Evolutionary conservation across 306 rosid genomes (phyloP), one percentile per base, ranked within the genome.

Genomic region (Quercus mongolica): DNA sequence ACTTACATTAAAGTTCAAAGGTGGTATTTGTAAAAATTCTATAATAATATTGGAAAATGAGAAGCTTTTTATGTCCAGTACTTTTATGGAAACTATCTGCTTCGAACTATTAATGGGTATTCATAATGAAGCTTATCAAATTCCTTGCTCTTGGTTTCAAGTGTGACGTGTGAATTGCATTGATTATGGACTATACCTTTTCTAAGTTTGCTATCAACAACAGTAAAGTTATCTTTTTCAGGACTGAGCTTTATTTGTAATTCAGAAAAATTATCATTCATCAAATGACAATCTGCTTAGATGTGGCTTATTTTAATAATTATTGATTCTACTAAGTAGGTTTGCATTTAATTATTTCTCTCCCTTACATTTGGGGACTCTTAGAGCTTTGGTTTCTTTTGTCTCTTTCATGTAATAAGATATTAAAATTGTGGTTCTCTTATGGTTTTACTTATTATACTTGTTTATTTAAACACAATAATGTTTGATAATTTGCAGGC

Each of bases 401-500:
- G 20, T 13, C 21, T 76, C 30, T 11, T 59, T 25, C 65, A 7
- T 52, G 17, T 49, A 30, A 17, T 54, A 35, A 26, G 76, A 71
- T 26, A 51, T 55, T 6, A 63, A 65, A 31, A 59, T 49, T 49
- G 54, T 49, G 20, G 61, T 44, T 15, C 55, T 61, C 56, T 15
- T 17, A 58, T 64, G 38, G 56, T 78, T 23, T 64, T 81, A 18
- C 20, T 28, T 63, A 30, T 55, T 44, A 74, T 20, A 26, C 4
- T 56, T 33, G 71, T 19, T 38, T 62, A 61, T 35, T 75, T 28
- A 2, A 71, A 81, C 33, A 13, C n/a, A 30, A 5, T 56, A 49
- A 46, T 61, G 1, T 86, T 59, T 72, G 55, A 74, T 73, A 54
- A 69, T 82, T 75, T 72, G 69, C 90, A 91, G 97, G 84, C 76